phyloP scores from a whole-genome alignment of 306 rosid genomes.

The Sphenostylis stenocarpa region DNA sequence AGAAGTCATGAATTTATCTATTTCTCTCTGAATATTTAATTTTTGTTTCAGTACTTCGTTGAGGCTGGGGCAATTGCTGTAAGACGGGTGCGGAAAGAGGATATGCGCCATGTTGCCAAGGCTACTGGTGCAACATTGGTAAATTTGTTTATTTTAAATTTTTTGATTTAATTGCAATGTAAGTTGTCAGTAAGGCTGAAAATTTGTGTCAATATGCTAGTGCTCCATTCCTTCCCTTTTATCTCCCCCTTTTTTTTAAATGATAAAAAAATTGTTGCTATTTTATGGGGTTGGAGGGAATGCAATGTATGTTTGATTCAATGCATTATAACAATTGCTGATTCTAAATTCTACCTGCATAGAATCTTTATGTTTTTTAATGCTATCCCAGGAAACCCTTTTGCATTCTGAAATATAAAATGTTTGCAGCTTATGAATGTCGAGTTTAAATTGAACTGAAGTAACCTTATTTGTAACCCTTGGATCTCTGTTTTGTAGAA shows the following conservation, averaged over 20 bases:
- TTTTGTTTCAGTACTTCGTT: slow-evolving; percentile 78
- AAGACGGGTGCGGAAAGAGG: slow-evolving; percentile 89
- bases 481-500: background rate
- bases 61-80: slow-evolving; percentile 98
- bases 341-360: background rate
- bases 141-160: slow-evolving; percentile 21
- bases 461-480: background rate
- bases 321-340: background rate
- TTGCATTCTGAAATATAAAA: background rate
- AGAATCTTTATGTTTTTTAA: background rate
- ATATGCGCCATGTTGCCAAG: slow-evolving; percentile 99
- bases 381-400: background rate
- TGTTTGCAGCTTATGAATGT: background rate
- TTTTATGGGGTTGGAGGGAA: background rate
- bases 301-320: background rate
- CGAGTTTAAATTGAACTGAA: background rate
- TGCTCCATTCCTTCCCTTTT: background rate
- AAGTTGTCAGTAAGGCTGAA: background rate
- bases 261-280: background rate
- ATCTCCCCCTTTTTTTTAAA: background rate
- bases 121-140: slow-evolving; percentile 99
- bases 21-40: background rate
- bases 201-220: background rate
- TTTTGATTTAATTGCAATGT: background rate
- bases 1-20: background rate